phyloP scores from a whole-genome alignment of 371 early-diverging fungal genomes.

The Rhizomucor miehei region DNA sequence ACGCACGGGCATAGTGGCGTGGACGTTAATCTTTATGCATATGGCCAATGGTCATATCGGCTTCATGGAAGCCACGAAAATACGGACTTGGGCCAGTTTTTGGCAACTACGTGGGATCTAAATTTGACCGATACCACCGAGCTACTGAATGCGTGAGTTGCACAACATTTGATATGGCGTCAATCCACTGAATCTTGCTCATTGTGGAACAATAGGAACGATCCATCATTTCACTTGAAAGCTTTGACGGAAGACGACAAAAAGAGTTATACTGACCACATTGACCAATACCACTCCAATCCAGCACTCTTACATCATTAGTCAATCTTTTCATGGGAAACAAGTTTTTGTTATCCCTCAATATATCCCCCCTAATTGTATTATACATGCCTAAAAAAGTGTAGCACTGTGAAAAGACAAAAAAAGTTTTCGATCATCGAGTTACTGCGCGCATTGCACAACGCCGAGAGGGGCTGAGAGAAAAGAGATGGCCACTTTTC shows the following conservation, averaged over 20 bases:
- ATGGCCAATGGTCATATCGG: constrained; percentile 47
- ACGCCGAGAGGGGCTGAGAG: no score
- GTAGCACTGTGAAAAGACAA: no score
- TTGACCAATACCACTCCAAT: constrained; percentile 34
- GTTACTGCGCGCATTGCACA: no score
- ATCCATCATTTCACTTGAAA: constrained; percentile 25
- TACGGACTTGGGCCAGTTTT: constrained; percentile 81
- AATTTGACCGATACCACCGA: constrained; percentile 63
- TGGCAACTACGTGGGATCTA: constrained; percentile 61
- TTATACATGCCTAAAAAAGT: no score
- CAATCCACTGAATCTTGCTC: neutral
- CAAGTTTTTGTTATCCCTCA: no score
- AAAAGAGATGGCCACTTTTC: no score
- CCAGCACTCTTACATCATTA: constrained; percentile 12
- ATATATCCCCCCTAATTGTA: no score
- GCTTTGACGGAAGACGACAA: constrained; percentile 25
- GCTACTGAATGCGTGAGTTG: constrained; percentile 44
- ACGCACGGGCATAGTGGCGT: constrained; percentile 93
- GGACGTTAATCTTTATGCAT: constrained; percentile 92
- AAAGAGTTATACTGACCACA: constrained; percentile 26
- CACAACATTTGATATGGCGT: neutral
- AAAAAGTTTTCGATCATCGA: no score
- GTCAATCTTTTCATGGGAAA: neutral
- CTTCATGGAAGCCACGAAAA: constrained; percentile 79
- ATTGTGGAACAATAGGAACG: constrained; percentile 8